Evolutionary conservation across 768 basidiomycete species (phyloP), one percentile per base, ranked within the genome.

Genomic region (Phylloporus arenicola): DNA sequence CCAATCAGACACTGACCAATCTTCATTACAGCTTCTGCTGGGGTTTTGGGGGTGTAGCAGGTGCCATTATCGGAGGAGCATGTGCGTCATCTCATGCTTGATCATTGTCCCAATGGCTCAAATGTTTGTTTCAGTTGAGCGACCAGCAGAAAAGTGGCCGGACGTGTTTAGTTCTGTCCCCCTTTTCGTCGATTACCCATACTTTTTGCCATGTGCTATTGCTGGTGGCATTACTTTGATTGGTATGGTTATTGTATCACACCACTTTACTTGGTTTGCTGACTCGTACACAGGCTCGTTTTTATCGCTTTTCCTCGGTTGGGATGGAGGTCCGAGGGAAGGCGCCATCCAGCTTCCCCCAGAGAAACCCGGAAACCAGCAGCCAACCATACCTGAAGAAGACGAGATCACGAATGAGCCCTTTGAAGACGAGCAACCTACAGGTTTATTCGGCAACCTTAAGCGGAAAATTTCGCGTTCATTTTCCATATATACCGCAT

Each of bases 41-140:
- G 96, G 94, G 93, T 53, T 80, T 98, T 56, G 96, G 95, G 53
- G 96, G 94, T 79, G 90, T 93, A 12, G 80, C 84, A 41, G 92
- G 92, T 39, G 87, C 88, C 41, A 86, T 93, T 46, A 77, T 94
- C 27, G 92, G 90, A 54, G 89, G 89, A 58, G 72, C 82, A 58
- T 84, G 90, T 91, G 56, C 67, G 88, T 75, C 19, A 8, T 50
- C 27, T 48, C 37, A 3, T 40, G 19, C 9, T 33, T 22, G 27
- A 30, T 35, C 24, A 45, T 34, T n/a, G 29, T 45, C 42, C 8
- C 27, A 40, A 17, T 25, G 9, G 9, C 35, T 55, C 12, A 58
- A 51, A 62, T n/a, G 11, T 45, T 47, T 30, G 31, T 56, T 53
- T 48, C 59, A 92, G 88, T 88, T 57, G 91, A 90, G 72, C 79